Percentiles rank a stretch among this genome's conserved stretches.
phyloP scores from a whole-genome alignment of 2,329 filamentous ascomycete genomes.

The Ceratocystis papillata region DNA sequence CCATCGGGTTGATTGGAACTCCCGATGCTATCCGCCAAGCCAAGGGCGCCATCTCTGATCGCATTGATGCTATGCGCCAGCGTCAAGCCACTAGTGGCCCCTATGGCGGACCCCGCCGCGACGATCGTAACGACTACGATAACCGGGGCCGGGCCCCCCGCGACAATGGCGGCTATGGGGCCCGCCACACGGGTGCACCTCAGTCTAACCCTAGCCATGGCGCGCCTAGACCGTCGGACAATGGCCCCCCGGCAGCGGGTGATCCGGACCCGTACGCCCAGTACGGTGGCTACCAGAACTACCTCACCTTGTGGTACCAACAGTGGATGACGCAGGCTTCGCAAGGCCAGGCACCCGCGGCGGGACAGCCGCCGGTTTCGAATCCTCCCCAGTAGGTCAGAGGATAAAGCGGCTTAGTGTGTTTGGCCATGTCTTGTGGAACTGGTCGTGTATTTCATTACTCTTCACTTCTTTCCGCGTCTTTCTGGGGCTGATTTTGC shows the following conservation, averaged over 20 bases:
- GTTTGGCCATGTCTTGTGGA: background rate
- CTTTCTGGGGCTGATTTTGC: slow-evolving; percentile 14
- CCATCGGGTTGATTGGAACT: slow-evolving; percentile 74
- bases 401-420: background rate
- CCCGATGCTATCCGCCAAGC: slow-evolving; percentile 68
- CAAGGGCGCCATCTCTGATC: slow-evolving; percentile 78
- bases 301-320: slow-evolving; percentile 71
- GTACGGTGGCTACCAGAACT: slow-evolving; percentile 75
- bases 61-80: slow-evolving; percentile 56
- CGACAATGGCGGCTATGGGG: slow-evolving; percentile 22
- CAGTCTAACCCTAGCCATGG: slow-evolving; percentile 29
- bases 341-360: slow-evolving; percentile 32
- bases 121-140: slow-evolving; percentile 20
- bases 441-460: slow-evolving; percentile 13
- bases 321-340: slow-evolving; percentile 42
- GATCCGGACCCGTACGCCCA: slow-evolving; percentile 62
- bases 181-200: slow-evolving; percentile 28
- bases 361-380: slow-evolving; percentile 20
- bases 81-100: slow-evolving; percentile 14
- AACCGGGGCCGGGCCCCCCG: slow-evolving; percentile 13
- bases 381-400: slow-evolving; percentile 24
- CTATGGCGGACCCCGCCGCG: slow-evolving; percentile 18
- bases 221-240: slow-evolving; percentile 34
- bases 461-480: slow-evolving; percentile 16
- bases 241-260: slow-evolving; percentile 29